Percentiles rank a stretch among this genome's conserved stretches.
These are phyloP conservation scores for Persicaria maculosa DNA, from an alignment of 148 eudicot genomes.

Conservation along the genomic window DNA sequence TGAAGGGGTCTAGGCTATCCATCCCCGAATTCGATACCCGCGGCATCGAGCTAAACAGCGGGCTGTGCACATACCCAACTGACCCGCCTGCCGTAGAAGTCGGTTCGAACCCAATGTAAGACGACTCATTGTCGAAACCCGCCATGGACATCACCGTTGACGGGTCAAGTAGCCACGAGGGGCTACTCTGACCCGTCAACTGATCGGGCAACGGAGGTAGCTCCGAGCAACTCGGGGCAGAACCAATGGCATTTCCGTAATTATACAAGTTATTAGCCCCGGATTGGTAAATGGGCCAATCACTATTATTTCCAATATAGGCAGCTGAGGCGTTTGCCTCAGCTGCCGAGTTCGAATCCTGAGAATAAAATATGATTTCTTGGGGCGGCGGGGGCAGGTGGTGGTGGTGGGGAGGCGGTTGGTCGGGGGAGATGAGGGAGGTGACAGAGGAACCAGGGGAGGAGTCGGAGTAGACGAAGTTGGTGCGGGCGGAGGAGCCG, in stretches of 20 bases:
- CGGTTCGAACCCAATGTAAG: slow-evolving; percentile 7
- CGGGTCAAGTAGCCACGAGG: slow-evolving; percentile 9
- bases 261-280: neutral
- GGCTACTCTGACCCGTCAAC: neutral
- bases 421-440: slow-evolving; percentile 23
- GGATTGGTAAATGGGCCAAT: slow-evolving; percentile 3
- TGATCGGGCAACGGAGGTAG: slow-evolving; percentile 21
- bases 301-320: no score
- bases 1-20: slow-evolving; percentile 11
- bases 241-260: neutral
- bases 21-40: neutral
- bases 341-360: neutral
- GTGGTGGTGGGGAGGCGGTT: neutral
- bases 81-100: neutral
- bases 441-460: slow-evolving; percentile 27
- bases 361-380: slow-evolving; percentile 11
- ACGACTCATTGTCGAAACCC: neutral
- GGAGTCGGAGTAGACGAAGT: slow-evolving; percentile 34
- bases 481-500: slow-evolving; percentile 30
- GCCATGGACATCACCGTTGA: neutral
- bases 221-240: slow-evolving; percentile 5
- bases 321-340: no score
- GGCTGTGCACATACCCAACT: slow-evolving; percentile 1
- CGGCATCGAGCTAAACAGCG: slow-evolving; percentile 11
- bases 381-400: neutral